Conservation (phyloP, 75 land plant genomes). For the Cupressus sempervirens region DNA sequence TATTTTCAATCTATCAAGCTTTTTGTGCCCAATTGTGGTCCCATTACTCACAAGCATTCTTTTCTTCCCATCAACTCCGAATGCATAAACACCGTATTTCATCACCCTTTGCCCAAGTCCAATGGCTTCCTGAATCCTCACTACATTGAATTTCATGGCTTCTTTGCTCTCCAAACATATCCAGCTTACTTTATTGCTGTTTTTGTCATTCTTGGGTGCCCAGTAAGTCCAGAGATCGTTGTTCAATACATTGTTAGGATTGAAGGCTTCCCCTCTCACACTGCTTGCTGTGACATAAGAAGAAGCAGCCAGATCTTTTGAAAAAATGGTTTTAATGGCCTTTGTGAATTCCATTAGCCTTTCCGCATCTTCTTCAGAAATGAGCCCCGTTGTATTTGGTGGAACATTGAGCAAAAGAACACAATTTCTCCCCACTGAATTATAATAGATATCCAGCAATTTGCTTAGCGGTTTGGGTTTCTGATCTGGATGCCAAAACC, state of each 20-base stretch:
- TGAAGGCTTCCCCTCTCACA: conserved; percentile 45
- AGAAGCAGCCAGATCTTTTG: conserved; percentile 39
- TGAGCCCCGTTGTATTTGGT: conserved; percentile 76
- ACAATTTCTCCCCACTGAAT: conserved; percentile 89
- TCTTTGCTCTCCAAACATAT: conserved; percentile 32
- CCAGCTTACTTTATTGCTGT: conserved; percentile 22
- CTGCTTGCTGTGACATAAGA: conserved; percentile 60
- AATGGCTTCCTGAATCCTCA: conserved; percentile 80
- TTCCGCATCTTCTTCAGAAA: conserved; percentile 49
- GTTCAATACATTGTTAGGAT: conserved; percentile 50
- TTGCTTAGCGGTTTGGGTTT: conserved; percentile 50
- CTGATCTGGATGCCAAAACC: conserved; percentile 91
- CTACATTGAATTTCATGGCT: conserved; percentile 62
- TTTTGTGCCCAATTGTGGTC: conserved; percentile 86
- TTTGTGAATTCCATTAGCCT: conserved; percentile 41
- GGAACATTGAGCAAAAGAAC: conserved; percentile 86
- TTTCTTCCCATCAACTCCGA: conserved; percentile 11
- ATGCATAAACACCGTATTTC: conserved; percentile 44
- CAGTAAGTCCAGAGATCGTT: conserved; percentile 65
- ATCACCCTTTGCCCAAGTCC: conserved; percentile 76
- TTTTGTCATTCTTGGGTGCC: conserved; percentile 47
- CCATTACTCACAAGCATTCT: conserved; percentile 35
- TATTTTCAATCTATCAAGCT: conserved; percentile 52
- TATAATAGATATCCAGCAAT: conserved; percentile 75
- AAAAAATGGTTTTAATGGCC: conserved; percentile 63